Conservation (phyloP, 2,329 filamentous ascomycete species). For the Exophiala alcalophila region DNA sequence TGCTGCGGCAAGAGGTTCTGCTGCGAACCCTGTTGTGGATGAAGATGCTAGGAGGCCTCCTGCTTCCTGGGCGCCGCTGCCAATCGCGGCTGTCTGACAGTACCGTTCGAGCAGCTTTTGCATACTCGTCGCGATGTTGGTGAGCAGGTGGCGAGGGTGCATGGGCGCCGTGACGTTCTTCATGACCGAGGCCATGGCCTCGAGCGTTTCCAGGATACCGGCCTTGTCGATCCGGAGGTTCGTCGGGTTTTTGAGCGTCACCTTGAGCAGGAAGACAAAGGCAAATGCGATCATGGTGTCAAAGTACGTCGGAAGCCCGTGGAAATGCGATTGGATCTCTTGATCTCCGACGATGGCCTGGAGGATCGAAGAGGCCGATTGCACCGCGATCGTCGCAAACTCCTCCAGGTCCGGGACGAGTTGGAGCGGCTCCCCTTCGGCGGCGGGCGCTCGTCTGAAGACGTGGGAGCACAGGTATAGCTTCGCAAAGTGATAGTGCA, state of each 20-base stretch:
- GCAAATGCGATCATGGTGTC: slow-evolving; percentile 48
- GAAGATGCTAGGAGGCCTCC: no score
- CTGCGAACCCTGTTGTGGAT: no score
- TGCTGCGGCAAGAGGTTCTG: slow-evolving; percentile 1
- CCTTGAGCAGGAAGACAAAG: slow-evolving; percentile 44
- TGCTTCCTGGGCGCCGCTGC: no score
- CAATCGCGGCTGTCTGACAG: not conserved
- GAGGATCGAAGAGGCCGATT: slow-evolving; percentile 46
- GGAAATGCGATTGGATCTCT: slow-evolving; percentile 48
- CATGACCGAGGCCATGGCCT: slow-evolving; percentile 28
- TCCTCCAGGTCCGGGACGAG: slow-evolving; percentile 43
- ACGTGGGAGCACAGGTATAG: slow-evolving; percentile 49
- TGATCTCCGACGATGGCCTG: slow-evolving; percentile 47
- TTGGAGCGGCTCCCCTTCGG: slow-evolving; percentile 32
- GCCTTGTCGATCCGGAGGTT: slow-evolving; percentile 32
- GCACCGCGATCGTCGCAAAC: slow-evolving; percentile 47
- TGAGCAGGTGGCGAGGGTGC: slow-evolving; percentile 33
- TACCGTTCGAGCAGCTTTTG: slow-evolving; percentile 31
- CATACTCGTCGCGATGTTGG: slow-evolving; percentile 32
- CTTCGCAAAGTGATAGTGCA: slow-evolving; percentile 54
- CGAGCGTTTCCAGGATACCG: slow-evolving; percentile 31
- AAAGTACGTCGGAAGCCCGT: slow-evolving; percentile 45
- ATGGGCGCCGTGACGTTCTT: slow-evolving; percentile 30
- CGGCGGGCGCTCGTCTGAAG: slow-evolving; percentile 35
- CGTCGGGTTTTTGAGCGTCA: slow-evolving; percentile 38